Base-by-base conservation (phyloP, 2,329 filamentous ascomycete genomes). In the Colletotrichum melonis region DNA sequence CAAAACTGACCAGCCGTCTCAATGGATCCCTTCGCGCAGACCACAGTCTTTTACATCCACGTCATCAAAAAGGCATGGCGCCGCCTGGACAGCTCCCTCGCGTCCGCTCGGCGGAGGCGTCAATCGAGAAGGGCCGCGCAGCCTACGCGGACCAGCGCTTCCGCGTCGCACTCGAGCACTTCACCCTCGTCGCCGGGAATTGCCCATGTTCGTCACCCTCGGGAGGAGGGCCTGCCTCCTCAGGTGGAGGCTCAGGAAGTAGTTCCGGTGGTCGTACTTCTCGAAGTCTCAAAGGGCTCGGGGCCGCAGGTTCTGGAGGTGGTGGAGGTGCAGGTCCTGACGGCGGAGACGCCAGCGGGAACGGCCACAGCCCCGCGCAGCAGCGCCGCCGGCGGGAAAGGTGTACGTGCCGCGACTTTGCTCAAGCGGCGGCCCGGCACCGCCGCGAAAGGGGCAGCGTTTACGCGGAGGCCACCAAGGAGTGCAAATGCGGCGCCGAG, bases 381-480 rank as follows among this genome's bases (percentile, higher is more conserved):
- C 58, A 77, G 80, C 42, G 79, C n/a, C 75, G 76, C 54, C 82
- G 79, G 59, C 80, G 84, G 9, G 79, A 81, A 24, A 79, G 82
- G 32, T 85, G 84, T 76, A 75, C 73, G 5, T 85, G 84, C 76
- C 85, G 85, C 72, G 76, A 84, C 69, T 85, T 81, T 55, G 32
- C 66, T 8, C 55, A 62, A 35, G 70, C 70, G 22, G 67, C 60
- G n/a, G 80, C 83, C 56, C 77, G 78, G 28, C 77, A 82, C 12
- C 82, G 79, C 3, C 67, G 64, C 1, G 77, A 81, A 35, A 77
- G 78, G 35, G 81, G 79, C 12, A 82, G 81, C n/a, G 82, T 86
- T 28, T 85, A 84, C 74, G 77, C 82, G 3, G 84, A 85, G 75
- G 84, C 83, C 59, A 84, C 84, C 80, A 81, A 82, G 66, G 81